Conservation (phyloP, 1,284 basidiomycete genomes). For the Rhodotorula sp. region DNA sequence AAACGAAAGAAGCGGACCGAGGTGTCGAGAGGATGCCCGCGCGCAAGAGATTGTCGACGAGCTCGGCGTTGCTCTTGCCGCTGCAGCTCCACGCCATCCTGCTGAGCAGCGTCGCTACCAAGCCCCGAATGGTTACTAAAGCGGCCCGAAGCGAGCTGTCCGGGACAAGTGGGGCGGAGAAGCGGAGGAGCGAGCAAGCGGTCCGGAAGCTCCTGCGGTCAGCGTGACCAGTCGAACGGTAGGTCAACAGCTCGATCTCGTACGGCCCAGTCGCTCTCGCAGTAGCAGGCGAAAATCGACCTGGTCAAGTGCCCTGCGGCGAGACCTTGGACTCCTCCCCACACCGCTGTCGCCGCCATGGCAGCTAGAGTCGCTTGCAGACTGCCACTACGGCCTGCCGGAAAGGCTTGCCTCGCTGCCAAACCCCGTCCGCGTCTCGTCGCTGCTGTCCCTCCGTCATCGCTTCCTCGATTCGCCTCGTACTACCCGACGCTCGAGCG, state of each 20-base stretch:
- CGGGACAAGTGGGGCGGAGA: constrained; percentile 1
- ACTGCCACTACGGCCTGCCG: not conserved
- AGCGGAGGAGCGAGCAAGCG: not conserved
- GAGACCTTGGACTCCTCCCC: too few species aligned
- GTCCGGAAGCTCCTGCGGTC: too few species aligned
- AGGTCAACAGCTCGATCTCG: too few species aligned
- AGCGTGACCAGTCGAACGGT: too few species aligned
- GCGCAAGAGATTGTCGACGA: constrained; percentile 66
- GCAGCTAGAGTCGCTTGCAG: not conserved
- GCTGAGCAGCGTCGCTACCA: not conserved
- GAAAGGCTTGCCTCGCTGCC: not conserved
- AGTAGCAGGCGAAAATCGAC: too few species aligned
- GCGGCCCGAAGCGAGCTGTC: too few species aligned
- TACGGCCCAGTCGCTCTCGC: too few species aligned
- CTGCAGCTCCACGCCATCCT: constrained; percentile 78
- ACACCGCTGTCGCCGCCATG: not conserved
- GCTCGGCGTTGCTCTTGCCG: constrained; percentile 67
- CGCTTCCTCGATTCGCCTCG: constrained; percentile 5
- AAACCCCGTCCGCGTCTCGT: not conserved
- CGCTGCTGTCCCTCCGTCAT: not conserved
- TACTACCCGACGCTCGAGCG: constrained; percentile 19
- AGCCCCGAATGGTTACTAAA: too few species aligned
- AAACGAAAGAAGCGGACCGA: constrained; percentile 28
- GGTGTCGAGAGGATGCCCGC: constrained; percentile 62
- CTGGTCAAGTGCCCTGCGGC: too few species aligned